These are phyloP conservation scores for Didymella pinodella DNA, from an alignment of 2,329 filamentous ascomycete species.

Conservation along the genomic window DNA sequence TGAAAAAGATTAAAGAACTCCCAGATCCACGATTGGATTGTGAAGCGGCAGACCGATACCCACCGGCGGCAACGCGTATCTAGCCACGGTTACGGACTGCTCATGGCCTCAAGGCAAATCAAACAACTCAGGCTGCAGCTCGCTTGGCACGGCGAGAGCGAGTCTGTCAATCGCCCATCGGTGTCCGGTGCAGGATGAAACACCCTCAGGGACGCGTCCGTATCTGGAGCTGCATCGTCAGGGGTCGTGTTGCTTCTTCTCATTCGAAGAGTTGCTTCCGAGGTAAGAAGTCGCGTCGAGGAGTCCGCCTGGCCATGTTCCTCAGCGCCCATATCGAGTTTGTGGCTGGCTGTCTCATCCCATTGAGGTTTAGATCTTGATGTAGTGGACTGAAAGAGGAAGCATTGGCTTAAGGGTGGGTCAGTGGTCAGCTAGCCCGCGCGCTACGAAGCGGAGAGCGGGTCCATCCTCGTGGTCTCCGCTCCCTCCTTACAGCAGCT, in stretches of 20 bases:
- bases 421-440: slow-evolving; percentile 3
- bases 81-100: background rate
- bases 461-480: slow-evolving; percentile 3
- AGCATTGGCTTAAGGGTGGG: slow-evolving; percentile 1
- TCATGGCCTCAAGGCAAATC: background rate
- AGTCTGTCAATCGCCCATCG: background rate
- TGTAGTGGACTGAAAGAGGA: slow-evolving; percentile 7
- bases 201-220: background rate
- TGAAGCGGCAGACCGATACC: background rate
- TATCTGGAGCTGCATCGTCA: background rate
- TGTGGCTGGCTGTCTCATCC: slow-evolving; percentile 20
- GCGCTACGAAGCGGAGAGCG: background rate
- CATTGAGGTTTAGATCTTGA: background rate
- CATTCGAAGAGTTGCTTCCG: slow-evolving; percentile 1
- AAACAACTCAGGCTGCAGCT: background rate
- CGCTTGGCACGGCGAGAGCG: background rate
- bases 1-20: background rate
- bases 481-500: background rate
- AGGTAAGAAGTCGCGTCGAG: background rate
- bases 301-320: slow-evolving; percentile 7
- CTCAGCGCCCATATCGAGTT: slow-evolving; percentile 6
- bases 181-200: background rate
- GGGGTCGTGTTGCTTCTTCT: slow-evolving; percentile 3
- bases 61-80: background rate
- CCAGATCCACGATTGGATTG: background rate